Evolutionary conservation across 495 filamentous ascomycete genomes (phyloP).

Genomic region (Talaromyces stipitatus): DNA sequence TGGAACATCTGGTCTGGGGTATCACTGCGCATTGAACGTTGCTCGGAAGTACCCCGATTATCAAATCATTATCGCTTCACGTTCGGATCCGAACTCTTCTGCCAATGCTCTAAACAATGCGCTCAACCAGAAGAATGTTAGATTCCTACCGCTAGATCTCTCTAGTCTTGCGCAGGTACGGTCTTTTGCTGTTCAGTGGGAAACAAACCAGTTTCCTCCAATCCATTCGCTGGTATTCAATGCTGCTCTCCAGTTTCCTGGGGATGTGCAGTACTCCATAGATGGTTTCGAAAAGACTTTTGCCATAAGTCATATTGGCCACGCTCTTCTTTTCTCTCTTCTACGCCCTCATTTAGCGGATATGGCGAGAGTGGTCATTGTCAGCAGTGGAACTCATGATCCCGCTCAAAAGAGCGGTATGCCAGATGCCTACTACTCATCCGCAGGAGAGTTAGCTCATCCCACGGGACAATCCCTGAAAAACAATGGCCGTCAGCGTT

Average conservation of each 20-base stretch:
- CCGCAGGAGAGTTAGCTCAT: slow-evolving; percentile 24
- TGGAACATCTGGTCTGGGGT: slow-evolving; percentile 28
- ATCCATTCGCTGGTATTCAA: slow-evolving; percentile 41
- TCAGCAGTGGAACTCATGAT: slow-evolving; percentile 25
- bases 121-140: slow-evolving; percentile 26
- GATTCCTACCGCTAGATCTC: slow-evolving; percentile 34
- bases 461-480: slow-evolving; percentile 14
- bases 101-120: slow-evolving; percentile 24
- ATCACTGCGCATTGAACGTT: slow-evolving; percentile 26
- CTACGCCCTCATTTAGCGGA: slow-evolving; percentile 36
- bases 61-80: slow-evolving; percentile 29
- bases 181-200: slow-evolving; percentile 28
- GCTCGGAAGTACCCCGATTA: slow-evolving; percentile 22
- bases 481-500: slow-evolving; percentile 19
- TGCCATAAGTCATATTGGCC: slow-evolving; percentile 29
- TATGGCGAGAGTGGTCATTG: slow-evolving; percentile 38
- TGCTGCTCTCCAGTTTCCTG: slow-evolving; percentile 34
- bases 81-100: slow-evolving; percentile 32
- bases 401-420: slow-evolving; percentile 21
- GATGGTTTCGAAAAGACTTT: slow-evolving; percentile 40
- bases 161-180: slow-evolving; percentile 31
- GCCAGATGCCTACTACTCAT: slow-evolving; percentile 20
- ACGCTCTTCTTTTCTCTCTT: slow-evolving; percentile 45
- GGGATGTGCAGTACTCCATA: slow-evolving; percentile 17
- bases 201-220: slow-evolving; percentile 26